Percentiles rank a stretch among this genome's conserved stretches.
Evolutionary conservation across 2,329 filamentous ascomycete genomes (phyloP).

Genomic region (Verticillium albo-atrum): DNA sequence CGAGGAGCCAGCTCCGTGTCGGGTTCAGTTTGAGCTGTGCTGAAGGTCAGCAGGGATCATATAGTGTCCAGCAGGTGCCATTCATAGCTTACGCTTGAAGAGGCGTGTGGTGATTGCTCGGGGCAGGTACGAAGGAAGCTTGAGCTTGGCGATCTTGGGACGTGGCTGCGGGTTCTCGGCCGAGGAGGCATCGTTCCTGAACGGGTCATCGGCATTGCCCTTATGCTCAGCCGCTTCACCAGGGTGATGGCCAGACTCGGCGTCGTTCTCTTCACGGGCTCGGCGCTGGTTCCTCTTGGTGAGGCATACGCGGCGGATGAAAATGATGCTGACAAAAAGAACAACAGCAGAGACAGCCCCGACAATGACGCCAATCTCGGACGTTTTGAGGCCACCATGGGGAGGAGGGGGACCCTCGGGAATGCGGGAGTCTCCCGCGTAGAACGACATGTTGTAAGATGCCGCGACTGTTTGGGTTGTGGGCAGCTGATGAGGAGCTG

Average conservation of each 20-base stretch:
- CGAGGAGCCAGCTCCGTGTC: neutral
- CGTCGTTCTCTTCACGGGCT: neutral
- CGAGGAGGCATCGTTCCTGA: neutral
- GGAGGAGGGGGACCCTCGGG: conserved; percentile 7
- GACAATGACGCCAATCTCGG: conserved; percentile 22
- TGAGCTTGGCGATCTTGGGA: neutral
- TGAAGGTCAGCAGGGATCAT: neutral
- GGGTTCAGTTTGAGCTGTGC: neutral
- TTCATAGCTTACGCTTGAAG: neutral
- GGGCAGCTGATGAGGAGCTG: neutral
- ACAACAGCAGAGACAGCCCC: conserved; percentile 17
- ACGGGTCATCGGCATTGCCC: neutral
- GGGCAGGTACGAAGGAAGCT: neutral
- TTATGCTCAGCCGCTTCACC: neutral
- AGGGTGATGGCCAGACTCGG: neutral
- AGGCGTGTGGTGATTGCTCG: neutral
- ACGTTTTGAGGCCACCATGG: conserved; percentile 13
- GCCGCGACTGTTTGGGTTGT: neutral
- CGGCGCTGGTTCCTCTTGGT: conserved; percentile 7
- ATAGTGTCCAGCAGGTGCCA: neutral
- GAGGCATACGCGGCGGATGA: conserved; percentile 13
- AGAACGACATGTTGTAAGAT: conserved; percentile 10
- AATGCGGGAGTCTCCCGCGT: conserved; percentile 8
- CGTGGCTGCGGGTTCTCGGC: neutral
- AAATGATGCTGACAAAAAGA: conserved; percentile 15